Conservation (phyloP, 1,284 basidiomycete genomes). For the Apiotrichum laibachii region DNA sequence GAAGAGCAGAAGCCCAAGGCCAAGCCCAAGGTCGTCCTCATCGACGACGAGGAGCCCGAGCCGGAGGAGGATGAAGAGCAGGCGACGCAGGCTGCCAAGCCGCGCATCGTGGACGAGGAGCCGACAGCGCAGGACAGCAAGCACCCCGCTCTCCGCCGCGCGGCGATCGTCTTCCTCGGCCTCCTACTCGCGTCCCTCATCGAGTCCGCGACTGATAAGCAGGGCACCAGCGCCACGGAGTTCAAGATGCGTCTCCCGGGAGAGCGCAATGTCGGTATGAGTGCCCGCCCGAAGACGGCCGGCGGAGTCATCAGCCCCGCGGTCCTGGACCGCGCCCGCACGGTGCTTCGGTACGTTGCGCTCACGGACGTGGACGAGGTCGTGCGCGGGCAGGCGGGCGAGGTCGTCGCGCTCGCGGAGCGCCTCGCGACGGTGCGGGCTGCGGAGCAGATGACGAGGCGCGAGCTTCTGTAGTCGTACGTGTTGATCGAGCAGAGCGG, state of each 20-base stretch:
- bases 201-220: slow-evolving; percentile 8
- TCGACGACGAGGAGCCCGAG: slow-evolving; percentile 24
- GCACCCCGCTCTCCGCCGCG: slow-evolving; percentile 73
- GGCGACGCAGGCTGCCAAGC: slow-evolving; percentile 8
- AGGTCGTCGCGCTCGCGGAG: slow-evolving; percentile 53
- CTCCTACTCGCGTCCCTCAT: slow-evolving; percentile 58
- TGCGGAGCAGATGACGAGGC: not conserved
- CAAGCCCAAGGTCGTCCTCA: slow-evolving; percentile 18
- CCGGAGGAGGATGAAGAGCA: slow-evolving; percentile 23
- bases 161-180: slow-evolving; percentile 74
- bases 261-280: too few species aligned
- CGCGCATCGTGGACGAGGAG: slow-evolving; percentile 55
- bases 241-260: slow-evolving; percentile 24
- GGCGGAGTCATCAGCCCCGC: not conserved
- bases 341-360: slow-evolving; percentile 68
- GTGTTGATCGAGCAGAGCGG: too few species aligned
- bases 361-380: slow-evolving; percentile 69
- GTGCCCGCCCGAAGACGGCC: not conserved
- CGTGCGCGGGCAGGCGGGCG: slow-evolving; percentile 73
- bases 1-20: slow-evolving; percentile 1
- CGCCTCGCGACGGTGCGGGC: slow-evolving; percentile 8
- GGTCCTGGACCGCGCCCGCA: slow-evolving; percentile 58
- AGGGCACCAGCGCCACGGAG: not conserved
- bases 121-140: slow-evolving; percentile 61
- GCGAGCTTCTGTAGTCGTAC: not conserved